phyloP scores from a whole-genome alignment of 805 yeast genomes.

The Candida railenensis region DNA sequence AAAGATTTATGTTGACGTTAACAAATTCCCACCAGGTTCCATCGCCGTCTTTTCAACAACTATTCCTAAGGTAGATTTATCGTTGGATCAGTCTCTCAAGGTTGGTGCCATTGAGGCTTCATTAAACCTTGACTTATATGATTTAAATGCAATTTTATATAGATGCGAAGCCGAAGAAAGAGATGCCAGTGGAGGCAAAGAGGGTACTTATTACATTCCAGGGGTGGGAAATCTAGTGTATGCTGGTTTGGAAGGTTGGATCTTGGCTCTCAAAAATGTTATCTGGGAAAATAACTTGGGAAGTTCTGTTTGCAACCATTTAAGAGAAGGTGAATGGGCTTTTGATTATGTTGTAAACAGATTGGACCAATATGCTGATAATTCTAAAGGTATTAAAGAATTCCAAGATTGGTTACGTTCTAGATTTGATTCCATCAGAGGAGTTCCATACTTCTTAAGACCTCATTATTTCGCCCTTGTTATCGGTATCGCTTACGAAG shows the following conservation, averaged over 20 bases:
- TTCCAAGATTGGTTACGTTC: slow-evolving; percentile 69
- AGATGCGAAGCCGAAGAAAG: slow-evolving; percentile 85
- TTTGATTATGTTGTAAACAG: slow-evolving; percentile 70
- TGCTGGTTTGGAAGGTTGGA: slow-evolving; percentile 95
- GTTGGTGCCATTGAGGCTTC: slow-evolving; percentile 79
- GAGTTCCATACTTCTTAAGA: slow-evolving; percentile 72
- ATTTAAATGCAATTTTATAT: slow-evolving; percentile 73
- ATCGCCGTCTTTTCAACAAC: slow-evolving; percentile 79
- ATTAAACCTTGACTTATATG: slow-evolving; percentile 54
- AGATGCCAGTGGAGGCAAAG: slow-evolving; percentile 68
- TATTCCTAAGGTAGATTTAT: slow-evolving; percentile 62
- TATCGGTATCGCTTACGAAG: slow-evolving; percentile 82
- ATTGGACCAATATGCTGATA: slow-evolving; percentile 50
- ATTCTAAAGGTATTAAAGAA: slow-evolving; percentile 47
- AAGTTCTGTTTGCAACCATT: slow-evolving; percentile 77
- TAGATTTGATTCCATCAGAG: slow-evolving; percentile 60
- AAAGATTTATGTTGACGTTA: slow-evolving; percentile 53
- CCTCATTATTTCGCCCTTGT: slow-evolving; percentile 87
- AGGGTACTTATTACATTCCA: slow-evolving; percentile 77
- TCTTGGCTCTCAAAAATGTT: slow-evolving; percentile 59
- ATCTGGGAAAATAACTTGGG: slow-evolving; percentile 74
- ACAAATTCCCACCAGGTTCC: slow-evolving; percentile 81
- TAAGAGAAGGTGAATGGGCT: slow-evolving; percentile 88
- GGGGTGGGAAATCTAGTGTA: slow-evolving; percentile 70
- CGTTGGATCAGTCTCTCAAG: slow-evolving; percentile 65